Percentiles rank a stretch among this genome's conserved stretches.
Conservation (phyloP, 768 basidiomycete species). For the Omphalotus guepiniiformis region DNA sequence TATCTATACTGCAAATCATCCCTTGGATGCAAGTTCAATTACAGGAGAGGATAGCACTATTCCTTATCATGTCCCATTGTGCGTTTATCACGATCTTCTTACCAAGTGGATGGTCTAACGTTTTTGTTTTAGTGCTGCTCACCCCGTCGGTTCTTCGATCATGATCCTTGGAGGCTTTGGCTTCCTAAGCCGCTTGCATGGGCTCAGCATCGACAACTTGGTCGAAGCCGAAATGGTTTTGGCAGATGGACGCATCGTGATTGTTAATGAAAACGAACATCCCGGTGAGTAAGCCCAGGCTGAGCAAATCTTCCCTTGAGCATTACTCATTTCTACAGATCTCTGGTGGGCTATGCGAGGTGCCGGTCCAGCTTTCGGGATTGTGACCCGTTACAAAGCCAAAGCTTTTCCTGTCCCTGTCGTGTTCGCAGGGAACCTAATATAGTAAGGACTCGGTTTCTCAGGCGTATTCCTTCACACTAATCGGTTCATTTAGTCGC, state of each 20-base stretch:
- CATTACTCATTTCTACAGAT: conserved; percentile 38
- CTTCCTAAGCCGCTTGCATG: conserved; percentile 76
- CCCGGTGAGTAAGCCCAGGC: conserved; percentile 42
- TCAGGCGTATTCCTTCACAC: background rate
- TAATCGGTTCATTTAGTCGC: conserved; percentile 44
- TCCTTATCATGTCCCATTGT: conserved; percentile 82
- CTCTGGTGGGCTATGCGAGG: conserved; percentile 88
- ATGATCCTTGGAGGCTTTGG: conserved; percentile 90
- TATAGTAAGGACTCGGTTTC: conserved; percentile 60
- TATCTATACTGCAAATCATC: conserved; percentile 63
- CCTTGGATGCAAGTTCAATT: conserved; percentile 54
- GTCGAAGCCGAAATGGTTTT: conserved; percentile 92
- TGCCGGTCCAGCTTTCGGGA: conserved; percentile 77
- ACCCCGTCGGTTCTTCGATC: conserved; percentile 74
- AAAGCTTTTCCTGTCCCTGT: conserved; percentile 86
- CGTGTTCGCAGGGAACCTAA: conserved; percentile 88
- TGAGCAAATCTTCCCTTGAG: background rate
- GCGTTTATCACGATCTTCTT: conserved; percentile 24
- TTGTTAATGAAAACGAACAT: conserved; percentile 67
- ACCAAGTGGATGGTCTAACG: background rate
- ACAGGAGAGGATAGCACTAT: conserved; percentile 49
- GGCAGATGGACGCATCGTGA: conserved; percentile 82
- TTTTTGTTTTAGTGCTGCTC: conserved; percentile 52
- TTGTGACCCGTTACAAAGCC: conserved; percentile 87
- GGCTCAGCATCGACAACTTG: conserved; percentile 85